Percentiles rank a stretch among this genome's conserved stretches.
Conservation (phyloP, 441 rosid genomes). For the Hura crepitans region DNA sequence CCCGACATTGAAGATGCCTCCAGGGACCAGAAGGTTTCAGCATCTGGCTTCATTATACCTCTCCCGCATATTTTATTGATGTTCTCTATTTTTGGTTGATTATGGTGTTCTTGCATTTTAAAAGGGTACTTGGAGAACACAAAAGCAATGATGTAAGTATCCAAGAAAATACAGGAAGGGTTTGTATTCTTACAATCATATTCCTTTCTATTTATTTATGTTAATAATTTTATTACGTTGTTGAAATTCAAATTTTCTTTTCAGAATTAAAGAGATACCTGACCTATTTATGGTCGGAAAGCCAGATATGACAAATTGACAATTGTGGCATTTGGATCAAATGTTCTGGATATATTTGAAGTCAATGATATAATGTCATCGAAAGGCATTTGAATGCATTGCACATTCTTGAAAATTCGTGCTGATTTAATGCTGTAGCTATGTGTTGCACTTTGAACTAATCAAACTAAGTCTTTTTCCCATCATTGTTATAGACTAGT, state of each 20-base stretch:
- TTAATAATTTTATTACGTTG: slow-evolving; percentile 5
- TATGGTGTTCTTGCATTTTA: slow-evolving; percentile 24
- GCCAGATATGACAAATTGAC: slow-evolving; percentile 96
- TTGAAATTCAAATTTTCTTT: slow-evolving; percentile 18
- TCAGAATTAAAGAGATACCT: slow-evolving; percentile 64
- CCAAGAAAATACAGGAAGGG: slow-evolving; percentile 71
- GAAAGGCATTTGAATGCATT: slow-evolving; percentile 92
- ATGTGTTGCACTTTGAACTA: slow-evolving; percentile 3
- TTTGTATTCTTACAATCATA: slow-evolving; percentile 30
- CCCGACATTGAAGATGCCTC: too few relatives aligned
- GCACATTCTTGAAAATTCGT: slow-evolving; percentile 27
- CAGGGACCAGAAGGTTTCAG: too few relatives aligned
- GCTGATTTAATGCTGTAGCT: not conserved
- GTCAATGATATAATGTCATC: slow-evolving; percentile 83
- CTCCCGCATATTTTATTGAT: too few relatives aligned
- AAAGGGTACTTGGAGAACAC: slow-evolving; percentile 82
- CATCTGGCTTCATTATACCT: too few relatives aligned
- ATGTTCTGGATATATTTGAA: slow-evolving; percentile 71
- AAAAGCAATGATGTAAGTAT: slow-evolving; percentile 67
- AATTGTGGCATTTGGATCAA: slow-evolving; percentile 76
- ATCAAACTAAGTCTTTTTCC: not conserved
- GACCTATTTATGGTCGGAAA: slow-evolving; percentile 76
- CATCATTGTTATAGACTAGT: not conserved
- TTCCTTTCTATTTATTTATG: slow-evolving; percentile 6
- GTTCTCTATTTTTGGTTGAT: slow-evolving; percentile 25